Evolutionary conservation across 23 red algal species (phyloP), one percentile per base, ranked within the genome.

Genomic region (Gracilaria domingensis): DNA sequence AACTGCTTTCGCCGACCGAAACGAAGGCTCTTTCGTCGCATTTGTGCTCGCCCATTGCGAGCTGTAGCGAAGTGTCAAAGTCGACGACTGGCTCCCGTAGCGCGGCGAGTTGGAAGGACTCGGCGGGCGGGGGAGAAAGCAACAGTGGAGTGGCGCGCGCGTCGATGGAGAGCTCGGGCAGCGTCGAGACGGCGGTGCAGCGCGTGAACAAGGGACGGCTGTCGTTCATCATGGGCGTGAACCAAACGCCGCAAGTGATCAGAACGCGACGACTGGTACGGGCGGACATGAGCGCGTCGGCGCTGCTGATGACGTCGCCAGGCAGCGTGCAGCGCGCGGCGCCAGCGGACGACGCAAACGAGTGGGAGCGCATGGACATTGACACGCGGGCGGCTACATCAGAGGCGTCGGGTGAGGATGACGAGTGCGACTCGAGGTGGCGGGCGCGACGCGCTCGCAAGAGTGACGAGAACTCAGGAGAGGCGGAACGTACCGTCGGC

Each of bases 181-280:
- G 49, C 5, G 33, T 33, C 72, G 72, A 77, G 49, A 35, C 44
- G 72, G 1, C 35, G n/a, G 72, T 16, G 35, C 30, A 77, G 72
- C 23, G 60, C 9, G 62, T 60, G 64, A 85, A 85, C 40, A 85
- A 66, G 40, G 37, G 81, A 2, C 29, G 77, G 28, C 33, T 81
- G 48, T 81, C 77, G 77, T 81, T 59, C 26, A 81, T 81, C 26
- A 4, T 81, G 25, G 77, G 77, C 26, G 49, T 81, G 30, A 81
- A 81, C 59, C 18, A 59, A 35, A 81, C 77, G 20, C 77, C 77
- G 56, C 69, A 25, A 8, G 69, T 75, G 39, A 75, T 45, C 3
- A 40, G 36, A 6, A 45, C 69, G 69, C 37, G 37, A 8, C 23
- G 13, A 8, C 6, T 30, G 37, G n/a, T 40, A 18, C 69, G 69